Conservation (phyloP, 768 basidiomycete species). For the Neoboletus magnificus region DNA sequence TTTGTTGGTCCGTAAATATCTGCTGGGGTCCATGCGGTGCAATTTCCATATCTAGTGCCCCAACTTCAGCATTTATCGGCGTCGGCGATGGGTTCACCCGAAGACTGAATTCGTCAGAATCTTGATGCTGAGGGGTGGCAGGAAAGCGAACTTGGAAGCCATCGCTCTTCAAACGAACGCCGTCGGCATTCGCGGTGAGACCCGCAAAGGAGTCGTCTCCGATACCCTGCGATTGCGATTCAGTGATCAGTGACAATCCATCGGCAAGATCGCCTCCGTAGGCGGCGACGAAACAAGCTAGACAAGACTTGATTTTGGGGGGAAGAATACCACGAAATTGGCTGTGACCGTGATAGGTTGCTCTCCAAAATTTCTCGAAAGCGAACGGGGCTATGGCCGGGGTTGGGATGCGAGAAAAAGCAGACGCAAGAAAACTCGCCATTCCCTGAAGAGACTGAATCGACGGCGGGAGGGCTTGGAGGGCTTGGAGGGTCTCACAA, state of each 20-base stretch:
- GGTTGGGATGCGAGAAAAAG: conserved; percentile 45
- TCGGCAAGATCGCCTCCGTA: conserved; percentile 48
- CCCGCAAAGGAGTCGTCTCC: conserved; percentile 21
- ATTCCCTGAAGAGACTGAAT: conserved; percentile 38
- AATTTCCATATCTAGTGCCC: neutral
- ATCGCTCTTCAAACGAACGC: conserved; percentile 17
- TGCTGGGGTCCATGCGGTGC: neutral
- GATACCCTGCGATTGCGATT: conserved; percentile 34
- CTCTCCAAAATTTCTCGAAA: conserved; percentile 58
- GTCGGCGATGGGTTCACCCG: conserved; percentile 19
- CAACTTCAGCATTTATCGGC: neutral
- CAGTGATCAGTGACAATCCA: conserved; percentile 38
- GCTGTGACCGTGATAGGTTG: conserved; percentile 45
- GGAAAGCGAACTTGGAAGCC: neutral
- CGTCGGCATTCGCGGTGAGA: conserved; percentile 7
- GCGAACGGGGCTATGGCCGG: conserved; percentile 50
- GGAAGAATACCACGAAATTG: conserved; percentile 41
- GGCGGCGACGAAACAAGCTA: conserved; percentile 45
- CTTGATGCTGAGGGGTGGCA: neutral
- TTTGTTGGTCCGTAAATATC: conserved; percentile 1
- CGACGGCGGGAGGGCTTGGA: conserved; percentile 40
- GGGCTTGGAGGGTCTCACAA: conserved; percentile 38
- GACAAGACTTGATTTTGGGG: conserved; percentile 38
- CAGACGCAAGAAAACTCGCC: conserved; percentile 47
- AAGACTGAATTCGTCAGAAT: conserved; percentile 13